Evolutionary conservation across 2,329 filamentous ascomycete genomes (phyloP).

Genomic region (Hypomyces perniciosus): DNA sequence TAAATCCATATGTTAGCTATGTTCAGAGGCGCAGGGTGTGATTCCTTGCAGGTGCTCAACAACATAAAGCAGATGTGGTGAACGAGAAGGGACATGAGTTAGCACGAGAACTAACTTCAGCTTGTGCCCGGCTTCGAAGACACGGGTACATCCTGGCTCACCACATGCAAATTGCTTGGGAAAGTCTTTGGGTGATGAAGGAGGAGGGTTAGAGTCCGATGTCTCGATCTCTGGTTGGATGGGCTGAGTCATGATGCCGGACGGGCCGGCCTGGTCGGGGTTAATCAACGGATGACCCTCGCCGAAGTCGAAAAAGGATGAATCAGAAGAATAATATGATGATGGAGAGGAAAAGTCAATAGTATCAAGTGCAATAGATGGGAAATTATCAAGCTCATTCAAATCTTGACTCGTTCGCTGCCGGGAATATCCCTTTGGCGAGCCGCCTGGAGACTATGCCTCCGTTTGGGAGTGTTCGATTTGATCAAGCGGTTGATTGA

Average conservation of each 20-base stretch:
- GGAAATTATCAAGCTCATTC: not conserved
- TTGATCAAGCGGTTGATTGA: not conserved
- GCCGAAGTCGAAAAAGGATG: not conserved
- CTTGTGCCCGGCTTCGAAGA: not conserved
- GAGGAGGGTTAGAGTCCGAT: not conserved
- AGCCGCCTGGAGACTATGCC: constrained; percentile 4
- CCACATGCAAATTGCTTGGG: not conserved
- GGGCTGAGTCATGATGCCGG: not conserved
- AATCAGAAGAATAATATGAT: not conserved
- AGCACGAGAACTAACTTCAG: constrained; percentile 2
- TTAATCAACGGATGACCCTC: not conserved
- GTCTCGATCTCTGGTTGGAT: not conserved
- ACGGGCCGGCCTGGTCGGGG: not conserved
- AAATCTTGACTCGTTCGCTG: constrained; percentile 1
- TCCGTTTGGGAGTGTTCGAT: not conserved
- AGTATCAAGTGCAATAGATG: too few relatives aligned
- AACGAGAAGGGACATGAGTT: not conserved
- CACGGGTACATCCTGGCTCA: not conserved
- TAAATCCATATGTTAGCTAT: not conserved
- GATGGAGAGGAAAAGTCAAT: not conserved
- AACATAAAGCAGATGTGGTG: not conserved
- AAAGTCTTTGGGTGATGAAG: not conserved
- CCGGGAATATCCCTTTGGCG: not conserved
- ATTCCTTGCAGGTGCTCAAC: too few relatives aligned
- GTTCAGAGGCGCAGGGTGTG: not conserved